These are phyloP conservation scores for Inonotus obliquus DNA, from an alignment of 1,284 basidiomycete genomes.

Conservation along the genomic window DNA sequence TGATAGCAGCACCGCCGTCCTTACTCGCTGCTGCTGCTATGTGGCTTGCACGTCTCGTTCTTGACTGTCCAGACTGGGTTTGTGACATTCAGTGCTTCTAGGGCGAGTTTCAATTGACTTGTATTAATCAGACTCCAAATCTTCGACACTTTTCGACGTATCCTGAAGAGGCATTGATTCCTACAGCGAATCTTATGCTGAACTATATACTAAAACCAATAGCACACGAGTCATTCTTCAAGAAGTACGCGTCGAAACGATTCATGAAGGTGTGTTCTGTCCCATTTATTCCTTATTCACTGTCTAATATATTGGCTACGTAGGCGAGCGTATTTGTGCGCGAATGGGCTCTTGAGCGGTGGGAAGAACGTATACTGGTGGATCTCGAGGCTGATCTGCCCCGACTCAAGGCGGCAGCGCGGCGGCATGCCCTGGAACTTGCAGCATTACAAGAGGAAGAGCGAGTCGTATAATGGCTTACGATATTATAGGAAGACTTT, in stretches of 20 bases:
- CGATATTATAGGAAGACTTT: neutral
- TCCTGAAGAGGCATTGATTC: conserved; percentile 77
- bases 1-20: conserved; percentile 81
- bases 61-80: conserved; percentile 87
- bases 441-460: conserved; percentile 2
- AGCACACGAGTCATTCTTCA: conserved; percentile 72
- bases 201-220: conserved; percentile 83
- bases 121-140: conserved; percentile 63
- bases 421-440: conserved; percentile 11
- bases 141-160: conserved; percentile 92
- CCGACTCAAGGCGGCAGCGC: conserved; percentile 38
- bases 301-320: conserved; percentile 1
- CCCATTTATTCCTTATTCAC: neutral
- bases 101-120: conserved; percentile 1
- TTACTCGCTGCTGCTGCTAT: conserved; percentile 85
- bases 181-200: conserved; percentile 89
- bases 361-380: conserved; percentile 51
- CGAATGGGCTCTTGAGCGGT: conserved; percentile 58
- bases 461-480: neutral
- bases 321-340: conserved; percentile 59
- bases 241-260: conserved; percentile 82
- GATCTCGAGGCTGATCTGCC: conserved; percentile 48
- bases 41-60: conserved; percentile 86
- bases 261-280: conserved; percentile 68
- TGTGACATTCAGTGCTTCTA: conserved; percentile 26